phyloP scores from a whole-genome alignment of 208 protist genomes.

The Acanthamoeba lenticulata region DNA sequence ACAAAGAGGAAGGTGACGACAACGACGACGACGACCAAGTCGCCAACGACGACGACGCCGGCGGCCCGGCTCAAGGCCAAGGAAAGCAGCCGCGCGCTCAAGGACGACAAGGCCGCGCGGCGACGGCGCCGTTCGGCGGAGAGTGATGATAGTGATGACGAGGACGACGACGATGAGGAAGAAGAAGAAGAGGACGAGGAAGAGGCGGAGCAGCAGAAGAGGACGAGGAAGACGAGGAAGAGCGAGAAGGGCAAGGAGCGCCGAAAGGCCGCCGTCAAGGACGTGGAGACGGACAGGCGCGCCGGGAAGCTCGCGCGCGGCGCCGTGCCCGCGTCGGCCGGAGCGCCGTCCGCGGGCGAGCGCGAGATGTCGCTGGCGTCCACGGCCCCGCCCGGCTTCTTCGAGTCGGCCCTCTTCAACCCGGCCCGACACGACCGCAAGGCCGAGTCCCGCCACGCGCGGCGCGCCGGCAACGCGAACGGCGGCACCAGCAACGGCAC shows the following conservation, averaged over 20 bases:
- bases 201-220: background rate
- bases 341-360: background rate
- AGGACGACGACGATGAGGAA: background rate
- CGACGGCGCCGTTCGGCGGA: background rate
- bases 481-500: too few species aligned
- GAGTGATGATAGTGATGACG: background rate
- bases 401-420: background rate
- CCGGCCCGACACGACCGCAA: background rate
- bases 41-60: too few species aligned
- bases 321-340: background rate
- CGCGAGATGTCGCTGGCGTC: background rate
- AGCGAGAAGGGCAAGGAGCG: background rate
- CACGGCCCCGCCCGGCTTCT: background rate
- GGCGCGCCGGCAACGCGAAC: background rate
- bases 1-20: background rate
- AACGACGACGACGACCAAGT: too few species aligned
- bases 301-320: background rate
- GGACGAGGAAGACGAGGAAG: background rate
- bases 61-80: background rate
- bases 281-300: background rate
- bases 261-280: background rate
- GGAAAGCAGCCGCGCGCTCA: background rate
- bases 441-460: background rate
- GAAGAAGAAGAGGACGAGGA: background rate
- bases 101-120: background rate